Evolutionary conservation across 106 monocot species (phyloP), one percentile per base, ranked within the genome.

Genomic region (Phalaenopsis aphrodite): DNA sequence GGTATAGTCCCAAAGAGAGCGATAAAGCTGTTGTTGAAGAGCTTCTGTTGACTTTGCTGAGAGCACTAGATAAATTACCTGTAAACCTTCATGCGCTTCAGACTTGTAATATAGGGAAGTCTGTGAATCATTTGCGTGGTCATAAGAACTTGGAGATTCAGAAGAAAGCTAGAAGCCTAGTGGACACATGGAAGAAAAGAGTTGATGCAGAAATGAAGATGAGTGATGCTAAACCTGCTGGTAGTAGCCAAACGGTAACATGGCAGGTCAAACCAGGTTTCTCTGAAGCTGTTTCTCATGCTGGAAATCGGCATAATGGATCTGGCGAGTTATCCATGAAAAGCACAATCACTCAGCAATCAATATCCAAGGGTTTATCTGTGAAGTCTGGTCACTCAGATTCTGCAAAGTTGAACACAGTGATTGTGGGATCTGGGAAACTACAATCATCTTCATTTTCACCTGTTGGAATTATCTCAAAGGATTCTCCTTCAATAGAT

Each of bases 171-270:
- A 88, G 90, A 85, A 91, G 88, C 77, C 84, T 96, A 55, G 88
- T 96, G 81, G 96, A 96, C 48, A 91, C 88, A 19, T 96, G 96
- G 96, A 96, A 96, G 87, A 96, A 93, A 80, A 86, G 93, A 76
- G 93, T 96, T 75, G 91, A 91, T 82, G 93, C 82, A 74, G 96
- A 96, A 77, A 90, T 96, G 81, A 93, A 89, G 84, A 83, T 81
- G 14, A 87, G 80, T 74, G 93, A 93, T 78, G 75, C 88, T 48
- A 96, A 93, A 76, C 64, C 91, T 65, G 56, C 76, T 64, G 82
- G 79, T n/a, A 76, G 84, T 19, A 75, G 81, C 55, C 86, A 86
- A 43, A 66, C 90, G 73, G 83, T 77, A 41, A 42, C 90, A 75
- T 92, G 88, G 88, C 81, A 88, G 11, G 87, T 71, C 7, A 89